Percentiles rank a stretch among this genome's conserved stretches.
These are phyloP conservation scores for Zygoascus biomembranicola DNA, from an alignment of 805 yeast species.

Conservation along the genomic window DNA sequence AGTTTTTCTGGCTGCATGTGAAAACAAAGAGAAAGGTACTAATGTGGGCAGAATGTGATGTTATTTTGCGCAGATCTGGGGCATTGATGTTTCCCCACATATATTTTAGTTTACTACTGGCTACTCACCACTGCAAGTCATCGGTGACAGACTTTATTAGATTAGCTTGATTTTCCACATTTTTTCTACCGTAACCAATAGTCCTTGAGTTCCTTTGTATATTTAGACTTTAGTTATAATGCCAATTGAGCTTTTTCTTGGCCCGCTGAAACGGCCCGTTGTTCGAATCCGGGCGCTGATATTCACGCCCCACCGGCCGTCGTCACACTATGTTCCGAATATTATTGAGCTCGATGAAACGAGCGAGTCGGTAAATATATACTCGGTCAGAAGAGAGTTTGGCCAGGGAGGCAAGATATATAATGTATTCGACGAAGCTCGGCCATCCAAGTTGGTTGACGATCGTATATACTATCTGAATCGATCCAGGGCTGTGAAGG, in stretches of 20 bases:
- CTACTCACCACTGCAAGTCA: too few relatives aligned
- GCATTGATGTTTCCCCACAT: too few relatives aligned
- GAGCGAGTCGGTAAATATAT: slow-evolving; percentile 26
- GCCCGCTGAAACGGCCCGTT: slow-evolving; percentile 54
- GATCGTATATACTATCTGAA: slow-evolving; percentile 45
- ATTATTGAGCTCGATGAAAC: slow-evolving; percentile 36
- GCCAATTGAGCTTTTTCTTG: slow-evolving; percentile 53
- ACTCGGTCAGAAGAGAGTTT: slow-evolving; percentile 45
- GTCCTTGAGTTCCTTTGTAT: too few relatives aligned
- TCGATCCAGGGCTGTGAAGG: slow-evolving; percentile 59
- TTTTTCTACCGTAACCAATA: too few relatives aligned
- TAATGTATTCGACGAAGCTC: slow-evolving; percentile 45
- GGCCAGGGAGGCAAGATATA: slow-evolving; percentile 53
- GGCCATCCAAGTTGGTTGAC: slow-evolving; percentile 19
- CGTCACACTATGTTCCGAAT: slow-evolving; percentile 48
- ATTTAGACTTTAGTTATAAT: slow-evolving; percentile 22
- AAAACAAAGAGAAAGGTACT: too few relatives aligned
- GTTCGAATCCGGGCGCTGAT: slow-evolving; percentile 46
- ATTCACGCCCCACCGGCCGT: slow-evolving; percentile 48
- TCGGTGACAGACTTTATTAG: too few relatives aligned
- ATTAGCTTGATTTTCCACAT: too few relatives aligned
- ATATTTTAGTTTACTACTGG: too few relatives aligned
- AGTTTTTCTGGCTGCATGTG: too few relatives aligned
- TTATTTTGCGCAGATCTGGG: too few relatives aligned
- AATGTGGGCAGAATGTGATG: too few relatives aligned